These are phyloP conservation scores for Eremomyces bilateralis DNA, from an alignment of 495 filamentous ascomycete genomes.

Conservation along the genomic window DNA sequence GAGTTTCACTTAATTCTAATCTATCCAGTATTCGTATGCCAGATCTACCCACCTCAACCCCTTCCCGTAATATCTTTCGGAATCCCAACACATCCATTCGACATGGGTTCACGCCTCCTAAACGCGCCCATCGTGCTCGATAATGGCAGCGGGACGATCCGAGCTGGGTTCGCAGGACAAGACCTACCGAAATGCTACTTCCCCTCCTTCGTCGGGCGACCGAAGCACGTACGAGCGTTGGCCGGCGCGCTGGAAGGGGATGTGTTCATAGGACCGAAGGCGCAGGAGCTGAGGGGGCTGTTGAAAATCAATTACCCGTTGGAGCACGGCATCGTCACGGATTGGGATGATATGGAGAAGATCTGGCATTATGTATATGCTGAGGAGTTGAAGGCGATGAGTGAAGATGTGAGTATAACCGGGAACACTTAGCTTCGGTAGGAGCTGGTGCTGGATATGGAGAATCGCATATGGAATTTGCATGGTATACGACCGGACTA, in stretches of 20 bases:
- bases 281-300: slow-evolving; percentile 78
- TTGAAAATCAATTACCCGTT: slow-evolving; percentile 90
- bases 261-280: slow-evolving; percentile 85
- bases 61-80: no score
- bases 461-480: background rate
- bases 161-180: slow-evolving; percentile 90
- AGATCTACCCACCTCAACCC: no score
- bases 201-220: slow-evolving; percentile 91
- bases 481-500: background rate
- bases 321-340: slow-evolving; percentile 94
- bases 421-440: background rate
- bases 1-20: no score
- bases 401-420: slow-evolving; percentile 49
- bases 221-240: slow-evolving; percentile 89
- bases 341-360: slow-evolving; percentile 99
- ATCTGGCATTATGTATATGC: slow-evolving; percentile 86
- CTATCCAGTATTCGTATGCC: no score
- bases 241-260: slow-evolving; percentile 92
- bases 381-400: slow-evolving; percentile 77
- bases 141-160: slow-evolving; percentile 95
- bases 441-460: slow-evolving; percentile 3
- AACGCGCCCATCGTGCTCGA: slow-evolving; percentile 97
- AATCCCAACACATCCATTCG: background rate
- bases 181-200: slow-evolving; percentile 92
- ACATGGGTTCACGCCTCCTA: slow-evolving; percentile 33